Evolutionary conservation across 1,139 yeast genomes (phyloP).

Genomic region (Protomyces macrosporus): DNA sequence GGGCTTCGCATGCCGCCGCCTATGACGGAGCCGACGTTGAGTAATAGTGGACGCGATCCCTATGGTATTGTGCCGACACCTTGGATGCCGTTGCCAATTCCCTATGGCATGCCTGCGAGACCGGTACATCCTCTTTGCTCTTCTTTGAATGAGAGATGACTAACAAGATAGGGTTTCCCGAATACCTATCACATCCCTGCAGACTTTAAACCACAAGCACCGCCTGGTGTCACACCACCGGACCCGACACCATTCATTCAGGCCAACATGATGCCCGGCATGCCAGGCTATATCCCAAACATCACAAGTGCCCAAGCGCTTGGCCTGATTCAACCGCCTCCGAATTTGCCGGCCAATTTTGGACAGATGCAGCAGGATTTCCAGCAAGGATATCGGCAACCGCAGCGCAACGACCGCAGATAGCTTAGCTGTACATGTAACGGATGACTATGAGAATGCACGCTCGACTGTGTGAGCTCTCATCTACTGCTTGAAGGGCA

Average conservation of each 20-base stretch:
- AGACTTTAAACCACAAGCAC: constrained; percentile 19
- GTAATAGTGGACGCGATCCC: constrained; percentile 19
- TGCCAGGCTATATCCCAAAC: background rate
- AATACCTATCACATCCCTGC: constrained; percentile 4
- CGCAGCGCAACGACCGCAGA: background rate
- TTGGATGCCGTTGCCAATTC: constrained; percentile 35
- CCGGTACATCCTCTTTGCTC: constrained; percentile 27
- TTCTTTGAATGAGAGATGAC: constrained; percentile 2
- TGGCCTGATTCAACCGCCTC: constrained; percentile 17
- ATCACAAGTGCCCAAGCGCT: background rate
- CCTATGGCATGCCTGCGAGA: constrained; percentile 24
- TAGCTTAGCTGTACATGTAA: too few species aligned
- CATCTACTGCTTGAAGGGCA: constrained; percentile 53
- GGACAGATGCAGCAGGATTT: constrained; percentile 21
- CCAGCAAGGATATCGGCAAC: constrained; percentile 14
- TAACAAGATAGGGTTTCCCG: constrained; percentile 20
- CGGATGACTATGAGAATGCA: background rate
- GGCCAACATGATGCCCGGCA: background rate
- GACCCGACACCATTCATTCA: constrained; percentile 27
- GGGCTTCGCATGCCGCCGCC: constrained; percentile 26
- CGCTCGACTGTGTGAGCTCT: background rate
- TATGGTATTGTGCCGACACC: constrained; percentile 34
- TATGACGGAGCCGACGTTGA: constrained; percentile 13
- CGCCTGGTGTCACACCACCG: constrained; percentile 28
- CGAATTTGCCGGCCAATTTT: constrained; percentile 23